These are phyloP conservation scores for Starmerella floris DNA, from an alignment of 805 yeast species.

Conservation along the genomic window DNA sequence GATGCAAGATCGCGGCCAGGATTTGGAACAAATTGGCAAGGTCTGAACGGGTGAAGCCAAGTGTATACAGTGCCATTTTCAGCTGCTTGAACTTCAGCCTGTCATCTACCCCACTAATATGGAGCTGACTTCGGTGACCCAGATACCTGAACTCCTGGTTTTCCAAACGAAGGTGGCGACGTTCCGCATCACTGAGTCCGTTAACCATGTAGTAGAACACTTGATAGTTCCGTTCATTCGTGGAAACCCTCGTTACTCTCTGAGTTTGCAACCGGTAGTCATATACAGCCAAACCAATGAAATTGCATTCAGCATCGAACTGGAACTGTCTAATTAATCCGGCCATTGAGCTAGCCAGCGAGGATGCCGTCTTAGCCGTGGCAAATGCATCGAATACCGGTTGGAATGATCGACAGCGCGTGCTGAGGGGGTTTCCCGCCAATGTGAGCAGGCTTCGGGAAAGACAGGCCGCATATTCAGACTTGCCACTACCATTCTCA, in stretches of 20 bases:
- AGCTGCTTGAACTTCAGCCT: slow-evolving; percentile 35
- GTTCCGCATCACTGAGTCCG: slow-evolving; percentile 34
- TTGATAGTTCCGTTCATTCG: slow-evolving; percentile 45
- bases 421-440: slow-evolving; percentile 28
- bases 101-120: slow-evolving; percentile 36
- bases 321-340: slow-evolving; percentile 45
- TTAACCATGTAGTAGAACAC: slow-evolving; percentile 44
- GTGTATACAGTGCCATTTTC: slow-evolving; percentile 35
- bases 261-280: slow-evolving; percentile 45
- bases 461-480: slow-evolving; percentile 28
- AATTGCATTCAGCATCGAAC: slow-evolving; percentile 34
- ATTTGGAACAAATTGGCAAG: slow-evolving; percentile 38
- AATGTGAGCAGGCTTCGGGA: slow-evolving; percentile 25
- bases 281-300: slow-evolving; percentile 42
- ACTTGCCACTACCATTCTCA: slow-evolving; percentile 32
- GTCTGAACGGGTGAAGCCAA: slow-evolving; percentile 38
- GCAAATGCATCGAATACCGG: slow-evolving; percentile 30
- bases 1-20: slow-evolving; percentile 33
- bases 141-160: slow-evolving; percentile 33
- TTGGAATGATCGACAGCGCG: slow-evolving; percentile 27
- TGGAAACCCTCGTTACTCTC: slow-evolving; percentile 39
- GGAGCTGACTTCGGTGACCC: slow-evolving; percentile 32
- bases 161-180: slow-evolving; percentile 32
- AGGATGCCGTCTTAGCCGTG: slow-evolving; percentile 29
- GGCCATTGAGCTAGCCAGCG: slow-evolving; percentile 35